Evolutionary conservation across 257 asterid species (phyloP).

Genomic region (Jaltomata sinuosa): DNA sequence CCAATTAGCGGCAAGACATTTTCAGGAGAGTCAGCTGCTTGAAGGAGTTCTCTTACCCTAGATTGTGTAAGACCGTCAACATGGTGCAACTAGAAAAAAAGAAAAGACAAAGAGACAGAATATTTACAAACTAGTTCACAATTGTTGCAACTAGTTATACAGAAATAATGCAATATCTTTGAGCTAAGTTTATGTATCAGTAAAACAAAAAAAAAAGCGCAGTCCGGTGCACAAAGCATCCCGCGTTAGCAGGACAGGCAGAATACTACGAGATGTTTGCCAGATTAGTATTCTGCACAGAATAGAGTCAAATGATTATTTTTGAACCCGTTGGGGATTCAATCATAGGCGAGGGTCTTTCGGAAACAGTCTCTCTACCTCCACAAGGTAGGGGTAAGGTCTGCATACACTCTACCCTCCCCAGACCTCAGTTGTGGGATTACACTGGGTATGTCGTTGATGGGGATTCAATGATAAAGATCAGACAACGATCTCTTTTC

Average conservation of each 20-base stretch:
- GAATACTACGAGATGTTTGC: not conserved
- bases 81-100: conserved; percentile 53
- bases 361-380: not conserved
- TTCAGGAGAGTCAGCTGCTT: conserved; percentile 30
- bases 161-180: not conserved
- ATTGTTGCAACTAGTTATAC: not conserved
- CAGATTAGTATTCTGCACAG: not conserved
- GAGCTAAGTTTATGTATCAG: not conserved
- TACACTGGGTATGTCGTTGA: not conserved
- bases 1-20: conserved; percentile 49
- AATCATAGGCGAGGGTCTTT: not conserved
- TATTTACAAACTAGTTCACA: not conserved
- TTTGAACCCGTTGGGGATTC: not conserved
- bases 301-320: not conserved
- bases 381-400: not conserved
- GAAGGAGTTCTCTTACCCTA: conserved; percentile 41
- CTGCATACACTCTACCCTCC: not conserved
- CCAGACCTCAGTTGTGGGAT: not conserved
- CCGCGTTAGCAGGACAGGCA: not conserved
- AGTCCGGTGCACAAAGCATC: not conserved
- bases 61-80: conserved; percentile 76
- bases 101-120: not conserved
- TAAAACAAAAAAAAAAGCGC: not conserved
- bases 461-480: not conserved
- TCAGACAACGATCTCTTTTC: not conserved